Evolutionary conservation across 805 yeast species (phyloP).

Genomic region (Torulaspora quercuum): DNA sequence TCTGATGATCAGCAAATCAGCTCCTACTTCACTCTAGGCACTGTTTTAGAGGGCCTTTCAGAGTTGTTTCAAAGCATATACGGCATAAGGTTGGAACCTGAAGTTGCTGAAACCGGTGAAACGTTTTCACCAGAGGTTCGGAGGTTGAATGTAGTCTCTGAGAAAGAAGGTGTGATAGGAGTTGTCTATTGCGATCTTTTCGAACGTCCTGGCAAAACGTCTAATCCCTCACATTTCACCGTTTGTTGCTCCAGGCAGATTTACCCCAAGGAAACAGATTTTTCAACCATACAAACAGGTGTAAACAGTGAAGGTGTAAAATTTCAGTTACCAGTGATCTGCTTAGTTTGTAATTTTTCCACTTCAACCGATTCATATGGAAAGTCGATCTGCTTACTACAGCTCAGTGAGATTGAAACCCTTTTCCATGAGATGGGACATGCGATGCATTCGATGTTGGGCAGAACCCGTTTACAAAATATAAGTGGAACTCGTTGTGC

Average conservation of each 20-base stretch:
- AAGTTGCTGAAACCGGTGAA: conserved; percentile 61
- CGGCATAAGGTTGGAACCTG: conserved; percentile 73
- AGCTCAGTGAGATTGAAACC: conserved; percentile 82
- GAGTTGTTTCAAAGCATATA: conserved; percentile 65
- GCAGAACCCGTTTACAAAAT: conserved; percentile 84
- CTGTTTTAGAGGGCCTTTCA: conserved; percentile 79
- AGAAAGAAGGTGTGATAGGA: conserved; percentile 63
- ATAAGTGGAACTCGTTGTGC: conserved; percentile 93
- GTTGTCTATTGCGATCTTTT: conserved; percentile 84
- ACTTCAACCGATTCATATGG: conserved; percentile 37
- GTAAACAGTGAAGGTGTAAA: conserved; percentile 41
- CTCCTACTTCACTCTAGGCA: conserved; percentile 77
- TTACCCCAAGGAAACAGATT: conserved; percentile 50
- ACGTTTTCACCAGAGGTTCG: conserved; percentile 88
- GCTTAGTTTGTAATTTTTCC: conserved; percentile 79
- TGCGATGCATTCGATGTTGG: conserved; percentile 96
- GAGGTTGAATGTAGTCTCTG: conserved; percentile 70
- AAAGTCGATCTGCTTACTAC: conserved; percentile 52
- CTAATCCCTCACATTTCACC: conserved; percentile 93
- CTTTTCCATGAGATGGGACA: conserved; percentile 98
- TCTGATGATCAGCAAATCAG: conserved; percentile 49
- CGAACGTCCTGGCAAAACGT: conserved; percentile 68
- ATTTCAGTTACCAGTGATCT: conserved; percentile 84
- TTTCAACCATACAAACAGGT: conserved; percentile 37
- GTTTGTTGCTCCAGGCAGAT: conserved; percentile 89